Base-by-base conservation (phyloP, 495 filamentous ascomycete genomes). In the Trichodelitschia bisporula region DNA sequence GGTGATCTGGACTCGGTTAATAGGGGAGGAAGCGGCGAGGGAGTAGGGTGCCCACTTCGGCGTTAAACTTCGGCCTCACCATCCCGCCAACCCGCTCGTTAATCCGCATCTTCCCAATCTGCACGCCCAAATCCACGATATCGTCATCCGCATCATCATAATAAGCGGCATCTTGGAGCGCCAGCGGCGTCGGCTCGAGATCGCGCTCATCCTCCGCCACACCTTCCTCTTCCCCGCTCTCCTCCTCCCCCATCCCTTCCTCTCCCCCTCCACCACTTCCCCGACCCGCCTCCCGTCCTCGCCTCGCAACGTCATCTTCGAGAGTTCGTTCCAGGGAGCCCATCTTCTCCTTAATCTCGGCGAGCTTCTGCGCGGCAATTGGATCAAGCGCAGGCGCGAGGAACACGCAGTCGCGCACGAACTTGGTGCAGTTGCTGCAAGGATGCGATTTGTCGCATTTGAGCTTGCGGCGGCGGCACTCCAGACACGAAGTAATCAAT, bases 401-500 rank as follows among this genome's bases (percentile, higher is more conserved):
- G 38, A 71, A 77, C 8, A 76, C 49, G 40, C 77, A 80, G 18
- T 70, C 58, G 16, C 71, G 58, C 2, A 46, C 43, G 34, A 63
- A 60, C 30, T 66, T 67, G 20, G 50, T 43, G 46, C 77, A 82
- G 45, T 75, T 77, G 34, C 56, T 59, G 41, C 77, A 84, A 26
- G 76, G 74, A 32, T 64, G 59, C 14, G 51, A 51, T 50, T 77
- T 82, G 53, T 76, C 69, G 50, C 77, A 86, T 46, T 74, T 75
- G 28, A 79, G 59, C 50, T 86, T 86, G 28, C 77, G 65, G 23
- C 68, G 62, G 18, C 73, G 66, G 42, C 77, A 86, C 47, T 76
- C 69, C 28, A 72, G 49, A 45, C 70, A 74, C 5, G 62, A 66
- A 18, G 61, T 69, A 35, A 76, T 75, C 56, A 70, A 59, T 34